Conservation (phyloP, 148 eudicot species). For the Linanthus parryae region DNA sequence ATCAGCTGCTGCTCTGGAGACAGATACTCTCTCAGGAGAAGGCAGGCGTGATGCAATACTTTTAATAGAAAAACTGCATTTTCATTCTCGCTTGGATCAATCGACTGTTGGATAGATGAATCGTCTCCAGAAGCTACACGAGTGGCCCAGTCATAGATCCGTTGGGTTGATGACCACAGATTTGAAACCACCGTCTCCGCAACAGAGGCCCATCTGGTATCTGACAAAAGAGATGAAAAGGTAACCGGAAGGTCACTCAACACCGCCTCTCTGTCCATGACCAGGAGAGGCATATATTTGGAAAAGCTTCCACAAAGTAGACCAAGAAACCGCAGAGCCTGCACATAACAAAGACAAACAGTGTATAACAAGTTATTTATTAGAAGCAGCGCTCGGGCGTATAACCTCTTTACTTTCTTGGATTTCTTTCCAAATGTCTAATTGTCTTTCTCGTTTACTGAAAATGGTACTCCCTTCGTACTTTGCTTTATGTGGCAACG, state of each 20-base stretch:
- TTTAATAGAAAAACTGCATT: constrained; percentile 25
- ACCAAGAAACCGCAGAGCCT: constrained; percentile 57
- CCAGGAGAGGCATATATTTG: constrained; percentile 60
- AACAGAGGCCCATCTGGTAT: constrained; percentile 27
- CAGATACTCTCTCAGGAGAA: constrained; percentile 35
- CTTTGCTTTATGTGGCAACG: too few species aligned
- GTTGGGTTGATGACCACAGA: constrained; percentile 41
- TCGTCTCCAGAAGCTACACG: constrained; percentile 8
- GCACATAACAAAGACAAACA: too few species aligned
- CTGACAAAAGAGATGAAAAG: constrained; percentile 42
- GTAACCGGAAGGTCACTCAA: constrained; percentile 54
- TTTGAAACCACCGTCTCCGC: constrained; percentile 41
- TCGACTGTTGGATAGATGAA: constrained; percentile 20
- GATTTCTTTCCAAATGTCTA: too few species aligned
- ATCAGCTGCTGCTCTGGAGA: constrained; percentile 47
- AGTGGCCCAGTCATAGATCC: constrained; percentile 36
- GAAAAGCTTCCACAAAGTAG: constrained; percentile 53
- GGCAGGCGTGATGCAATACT: too few species aligned
- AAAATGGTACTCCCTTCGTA: too few species aligned
- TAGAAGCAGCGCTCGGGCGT: too few species aligned
- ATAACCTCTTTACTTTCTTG: too few species aligned
- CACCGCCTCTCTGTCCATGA: constrained; percentile 32
- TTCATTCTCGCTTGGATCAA: constrained; percentile 37
- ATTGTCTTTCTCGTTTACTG: too few species aligned
- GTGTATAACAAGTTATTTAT: too few species aligned